Evolutionary conservation across 2,329 filamentous ascomycete species (phyloP).

Genomic region (Neurospora sp.): DNA sequence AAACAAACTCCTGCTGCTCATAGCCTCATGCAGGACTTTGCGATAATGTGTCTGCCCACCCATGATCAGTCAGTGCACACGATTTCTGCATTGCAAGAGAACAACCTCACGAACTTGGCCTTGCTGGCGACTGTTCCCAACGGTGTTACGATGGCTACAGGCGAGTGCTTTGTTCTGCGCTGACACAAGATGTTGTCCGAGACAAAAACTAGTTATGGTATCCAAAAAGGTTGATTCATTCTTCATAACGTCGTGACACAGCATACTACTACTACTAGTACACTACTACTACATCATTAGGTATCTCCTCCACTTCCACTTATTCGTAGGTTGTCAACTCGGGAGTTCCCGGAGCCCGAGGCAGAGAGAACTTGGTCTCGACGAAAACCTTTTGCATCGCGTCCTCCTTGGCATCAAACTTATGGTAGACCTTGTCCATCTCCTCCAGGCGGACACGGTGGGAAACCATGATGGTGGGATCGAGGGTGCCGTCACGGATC

Average conservation of each 20-base stretch:
- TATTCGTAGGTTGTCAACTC: conserved; percentile 29
- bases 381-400: conserved; percentile 73
- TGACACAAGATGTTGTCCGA: neutral
- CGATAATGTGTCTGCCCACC: neutral
- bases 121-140: neutral
- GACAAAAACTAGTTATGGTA: neutral
- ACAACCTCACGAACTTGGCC: neutral
- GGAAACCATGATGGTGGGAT: conserved; percentile 71
- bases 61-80: neutral
- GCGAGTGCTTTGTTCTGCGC: neutral
- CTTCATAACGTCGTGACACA: neutral
- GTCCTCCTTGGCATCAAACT: conserved; percentile 53
- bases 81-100: neutral
- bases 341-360: conserved; percentile 32
- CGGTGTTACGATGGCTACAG: neutral
- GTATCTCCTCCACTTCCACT: neutral
- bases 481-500: conserved; percentile 58
- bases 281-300: neutral
- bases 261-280: neutral
- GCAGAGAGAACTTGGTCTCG: conserved; percentile 46
- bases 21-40: neutral
- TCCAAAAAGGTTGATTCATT: neutral
- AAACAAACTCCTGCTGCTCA: neutral
- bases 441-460: conserved; percentile 70
- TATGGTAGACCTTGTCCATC: conserved; percentile 53